Evolutionary conservation across 2,329 filamentous ascomycete species (phyloP).

Genomic region (Fusarium tanahbumbuense): DNA sequence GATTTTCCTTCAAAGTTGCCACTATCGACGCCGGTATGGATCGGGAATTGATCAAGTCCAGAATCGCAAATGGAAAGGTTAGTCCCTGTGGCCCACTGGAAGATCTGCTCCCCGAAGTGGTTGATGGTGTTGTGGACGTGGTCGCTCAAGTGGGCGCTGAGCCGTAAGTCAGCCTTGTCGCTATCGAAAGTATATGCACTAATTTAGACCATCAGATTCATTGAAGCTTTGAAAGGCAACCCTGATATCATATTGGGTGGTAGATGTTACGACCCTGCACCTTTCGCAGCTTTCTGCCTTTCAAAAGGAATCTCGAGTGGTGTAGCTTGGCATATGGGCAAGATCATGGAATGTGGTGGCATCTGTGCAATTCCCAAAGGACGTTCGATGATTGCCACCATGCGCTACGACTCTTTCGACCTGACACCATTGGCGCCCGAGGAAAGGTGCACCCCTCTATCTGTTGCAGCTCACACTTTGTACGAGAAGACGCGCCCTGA

Average conservation of each 20-base stretch:
- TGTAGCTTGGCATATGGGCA: conserved; percentile 62
- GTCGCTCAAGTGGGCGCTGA: conserved; percentile 43
- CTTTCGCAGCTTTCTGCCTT: conserved; percentile 54
- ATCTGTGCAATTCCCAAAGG: conserved; percentile 60
- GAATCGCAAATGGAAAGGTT: conserved; percentile 44
- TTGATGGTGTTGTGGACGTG: conserved; percentile 36
- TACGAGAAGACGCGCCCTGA: conserved; percentile 66
- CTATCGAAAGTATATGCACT: background rate
- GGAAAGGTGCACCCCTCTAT: conserved; percentile 58
- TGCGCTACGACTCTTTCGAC: conserved; percentile 60
- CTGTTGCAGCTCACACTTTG: conserved; percentile 63
- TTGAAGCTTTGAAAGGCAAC: conserved; percentile 33
- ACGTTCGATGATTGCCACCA: conserved; percentile 53
- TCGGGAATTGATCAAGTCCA: conserved; percentile 45
- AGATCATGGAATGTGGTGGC: conserved; percentile 65
- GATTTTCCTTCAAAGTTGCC: conserved; percentile 47
- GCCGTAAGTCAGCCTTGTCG: conserved; percentile 23
- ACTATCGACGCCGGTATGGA: conserved; percentile 51
- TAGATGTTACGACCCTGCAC: conserved; percentile 55
- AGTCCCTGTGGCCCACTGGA: conserved; percentile 52
- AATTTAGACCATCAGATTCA: conserved; percentile 24
- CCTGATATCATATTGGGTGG: conserved; percentile 50
- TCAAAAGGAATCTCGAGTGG: conserved; percentile 49
- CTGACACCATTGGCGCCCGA: conserved; percentile 55
- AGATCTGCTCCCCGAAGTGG: conserved; percentile 40